phyloP scores from a whole-genome alignment of 768 basidiomycete species.

The Mycena filopes region DNA sequence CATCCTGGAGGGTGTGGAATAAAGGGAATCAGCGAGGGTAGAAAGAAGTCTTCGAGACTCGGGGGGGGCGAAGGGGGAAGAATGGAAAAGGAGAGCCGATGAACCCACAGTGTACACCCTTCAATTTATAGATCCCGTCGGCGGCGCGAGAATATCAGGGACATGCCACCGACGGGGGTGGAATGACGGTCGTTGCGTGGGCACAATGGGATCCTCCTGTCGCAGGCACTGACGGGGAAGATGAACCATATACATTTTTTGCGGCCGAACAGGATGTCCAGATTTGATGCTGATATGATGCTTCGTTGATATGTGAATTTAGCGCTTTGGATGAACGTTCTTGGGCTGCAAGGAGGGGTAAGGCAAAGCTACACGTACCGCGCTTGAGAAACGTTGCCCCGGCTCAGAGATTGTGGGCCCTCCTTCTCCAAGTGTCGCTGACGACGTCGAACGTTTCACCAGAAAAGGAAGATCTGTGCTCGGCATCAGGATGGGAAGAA shows the following conservation, averaged over 20 bases:
- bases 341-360: no score
- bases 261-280: background rate
- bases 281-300: conserved; percentile 18
- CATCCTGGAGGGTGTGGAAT: background rate
- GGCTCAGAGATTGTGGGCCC: no score
- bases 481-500: no score
- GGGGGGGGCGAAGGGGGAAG: conserved; percentile 1
- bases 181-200: background rate
- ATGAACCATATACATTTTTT: background rate
- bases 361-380: no score
- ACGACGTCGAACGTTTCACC: no score
- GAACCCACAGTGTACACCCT: no score
- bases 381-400: no score
- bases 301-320: conserved; percentile 16
- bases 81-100: background rate
- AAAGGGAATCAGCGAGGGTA: background rate
- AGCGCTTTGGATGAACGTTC: no score
- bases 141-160: background rate
- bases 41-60: conserved; percentile 27
- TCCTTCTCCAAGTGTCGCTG: no score
- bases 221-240: background rate
- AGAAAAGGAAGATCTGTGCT: no score
- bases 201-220: background rate
- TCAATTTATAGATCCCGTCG: conserved; percentile 15
- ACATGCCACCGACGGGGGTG: background rate